phyloP scores from a whole-genome alignment of 306 rosid genomes.

The Malus sylvestris region DNA sequence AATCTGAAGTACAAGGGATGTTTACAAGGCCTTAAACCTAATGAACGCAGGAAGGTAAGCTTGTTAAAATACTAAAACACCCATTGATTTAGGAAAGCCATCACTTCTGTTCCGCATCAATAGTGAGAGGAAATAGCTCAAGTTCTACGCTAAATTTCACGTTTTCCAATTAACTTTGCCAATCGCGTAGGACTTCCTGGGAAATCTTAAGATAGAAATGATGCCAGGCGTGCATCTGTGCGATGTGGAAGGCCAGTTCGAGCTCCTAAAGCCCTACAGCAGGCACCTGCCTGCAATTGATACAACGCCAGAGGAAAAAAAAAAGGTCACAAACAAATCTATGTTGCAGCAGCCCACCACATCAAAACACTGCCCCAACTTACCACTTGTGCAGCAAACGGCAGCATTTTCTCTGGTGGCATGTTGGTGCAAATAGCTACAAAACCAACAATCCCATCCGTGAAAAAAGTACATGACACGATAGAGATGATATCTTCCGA shows the following conservation, averaged over 20 bases:
- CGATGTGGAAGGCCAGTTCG: slow-evolving; percentile 70
- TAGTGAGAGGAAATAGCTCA: not conserved
- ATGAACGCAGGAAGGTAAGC: too few relatives aligned
- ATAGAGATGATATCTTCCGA: not conserved
- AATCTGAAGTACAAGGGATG: too few relatives aligned
- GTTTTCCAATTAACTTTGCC: not conserved
- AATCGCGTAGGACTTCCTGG: not conserved
- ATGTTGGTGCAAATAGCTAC: slow-evolving; percentile 77
- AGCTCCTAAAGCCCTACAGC: slow-evolving; percentile 86
- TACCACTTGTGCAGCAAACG: slow-evolving; percentile 86
- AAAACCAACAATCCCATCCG: slow-evolving; percentile 13
- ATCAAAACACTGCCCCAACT: slow-evolving; percentile 11
- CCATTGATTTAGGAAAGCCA: too few relatives aligned
- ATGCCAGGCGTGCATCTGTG: slow-evolving; percentile 58
- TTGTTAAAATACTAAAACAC: too few relatives aligned
- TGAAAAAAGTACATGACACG: not conserved
- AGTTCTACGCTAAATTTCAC: not conserved
- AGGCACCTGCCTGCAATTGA: slow-evolving; percentile 64
- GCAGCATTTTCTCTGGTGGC: slow-evolving; percentile 78
- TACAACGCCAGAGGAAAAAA: not conserved
- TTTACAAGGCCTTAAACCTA: too few relatives aligned
- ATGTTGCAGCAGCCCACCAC: not conserved
- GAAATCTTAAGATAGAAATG: slow-evolving; percentile 30
- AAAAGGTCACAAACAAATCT: not conserved
- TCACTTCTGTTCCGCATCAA: too few relatives aligned